A percentile compares a stretch with the other conserved stretches of the same genome.
Conservation (phyloP, 2,329 filamentous ascomycete species). For the Epichloe gansuensis region DNA sequence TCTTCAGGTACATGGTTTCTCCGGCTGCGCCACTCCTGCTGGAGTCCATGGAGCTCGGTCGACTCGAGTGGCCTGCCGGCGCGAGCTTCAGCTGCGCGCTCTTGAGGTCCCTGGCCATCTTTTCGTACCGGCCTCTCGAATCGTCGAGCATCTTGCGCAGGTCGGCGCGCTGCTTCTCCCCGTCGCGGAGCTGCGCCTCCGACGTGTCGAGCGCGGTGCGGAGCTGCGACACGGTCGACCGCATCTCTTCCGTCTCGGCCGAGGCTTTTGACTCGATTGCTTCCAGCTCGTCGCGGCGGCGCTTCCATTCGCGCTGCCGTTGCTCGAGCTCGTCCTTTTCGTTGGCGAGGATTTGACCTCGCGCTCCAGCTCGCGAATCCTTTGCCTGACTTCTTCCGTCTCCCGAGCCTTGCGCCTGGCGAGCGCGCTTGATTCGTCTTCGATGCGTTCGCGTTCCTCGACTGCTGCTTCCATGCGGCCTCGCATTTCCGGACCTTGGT, state of each 20-base stretch:
- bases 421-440: constrained; percentile 75
- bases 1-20: constrained; percentile 62
- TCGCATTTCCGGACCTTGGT: constrained; percentile 78
- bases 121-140: constrained; percentile 63
- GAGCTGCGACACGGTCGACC: constrained; percentile 64
- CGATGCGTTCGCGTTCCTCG: constrained; percentile 86
- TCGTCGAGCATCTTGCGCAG: constrained; percentile 69
- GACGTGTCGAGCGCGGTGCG: constrained; percentile 74
- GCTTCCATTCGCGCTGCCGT: constrained; percentile 62
- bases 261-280: constrained; percentile 53
- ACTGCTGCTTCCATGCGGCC: constrained; percentile 77
- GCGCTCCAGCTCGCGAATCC: constrained; percentile 70
- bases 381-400: constrained; percentile 71
- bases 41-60: constrained; percentile 27
- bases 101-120: constrained; percentile 57
- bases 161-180: constrained; percentile 71
- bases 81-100: constrained; percentile 35
- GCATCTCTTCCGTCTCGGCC: constrained; percentile 64
- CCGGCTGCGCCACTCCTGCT: constrained; percentile 23
- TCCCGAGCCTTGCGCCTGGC: constrained; percentile 69
- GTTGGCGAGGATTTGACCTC: constrained; percentile 57
- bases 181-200: constrained; percentile 71
- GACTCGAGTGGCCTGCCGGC: constrained; percentile 28
- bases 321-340: constrained; percentile 70
- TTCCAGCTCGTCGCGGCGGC: constrained; percentile 65